Base-by-base conservation (phyloP, 371 early-diverging fungal species). In the Scutellospora calospora region DNA sequence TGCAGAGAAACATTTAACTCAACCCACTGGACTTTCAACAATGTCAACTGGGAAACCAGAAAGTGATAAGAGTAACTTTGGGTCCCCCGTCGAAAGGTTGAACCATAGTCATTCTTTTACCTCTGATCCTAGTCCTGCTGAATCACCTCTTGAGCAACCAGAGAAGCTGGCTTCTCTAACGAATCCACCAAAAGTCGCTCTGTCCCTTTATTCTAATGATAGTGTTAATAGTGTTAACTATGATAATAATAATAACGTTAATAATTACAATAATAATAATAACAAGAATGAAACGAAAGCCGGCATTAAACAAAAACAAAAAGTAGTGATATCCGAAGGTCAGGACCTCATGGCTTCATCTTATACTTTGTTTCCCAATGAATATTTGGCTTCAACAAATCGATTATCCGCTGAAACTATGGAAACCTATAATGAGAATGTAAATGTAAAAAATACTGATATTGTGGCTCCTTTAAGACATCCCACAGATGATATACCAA, bases 231-330 rank as follows among this genome's bases (percentile, higher is more conserved):
- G 38, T 38, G 38, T 38, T 38, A 38, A 38, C 38, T 38, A 38
- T 38, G 38, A 38, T 38, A 6, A n/a, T n/a, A n/a, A n/a, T n/a
- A n/a, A n/a, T n/a, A n/a, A n/a, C n/a, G n/a, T n/a, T 9, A 45
- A 45, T 45, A 45, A 45, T 11, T 45, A 45, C 45, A 45, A 45
- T 45, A 57, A 57, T 22, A 57, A 57, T 57, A 57, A 1, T 25
- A 57, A 57, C 5, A 57, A n/a, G 18, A 18, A 18, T 51, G 9
- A 33, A 31, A 65, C 27, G 35, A 69, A 69, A 41, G 9, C 5
- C 16, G 69, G 41, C 14, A 22, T 38, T 41, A 69, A 69, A 69
- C 41, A 38, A 38, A 69, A 73, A 33, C 74, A 54, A 51, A 51
- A 54, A 20, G 45, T 11, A 45, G 6, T 73, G 5, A 12, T 73